Conservation (phyloP, 768 basidiomycete genomes). For the Lenzites betulinus region DNA sequence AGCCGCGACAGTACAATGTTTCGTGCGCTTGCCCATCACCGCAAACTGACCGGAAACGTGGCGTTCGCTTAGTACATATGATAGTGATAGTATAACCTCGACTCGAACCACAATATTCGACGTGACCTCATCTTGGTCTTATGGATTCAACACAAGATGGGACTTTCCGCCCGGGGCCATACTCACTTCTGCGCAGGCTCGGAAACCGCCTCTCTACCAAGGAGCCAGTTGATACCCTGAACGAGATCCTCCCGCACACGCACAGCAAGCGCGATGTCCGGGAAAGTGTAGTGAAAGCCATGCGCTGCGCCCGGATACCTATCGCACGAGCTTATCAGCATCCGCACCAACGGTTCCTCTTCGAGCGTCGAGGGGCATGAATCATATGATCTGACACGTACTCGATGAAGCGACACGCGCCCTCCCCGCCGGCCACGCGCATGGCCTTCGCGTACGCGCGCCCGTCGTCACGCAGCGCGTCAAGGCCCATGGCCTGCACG, state of each 20-base stretch:
- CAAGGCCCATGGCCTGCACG: constrained; percentile 29
- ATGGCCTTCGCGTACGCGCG: constrained; percentile 29
- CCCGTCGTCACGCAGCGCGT: constrained; percentile 34
- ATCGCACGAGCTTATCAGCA: neutral
- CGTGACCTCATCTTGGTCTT: too few relatives aligned
- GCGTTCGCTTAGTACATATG: too few relatives aligned
- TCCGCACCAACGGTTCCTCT: neutral
- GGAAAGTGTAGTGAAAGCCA: constrained; percentile 21
- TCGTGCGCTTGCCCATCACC: too few relatives aligned
- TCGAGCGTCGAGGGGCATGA: too few relatives aligned
- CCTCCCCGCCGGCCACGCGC: constrained; percentile 25
- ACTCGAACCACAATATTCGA: too few relatives aligned
- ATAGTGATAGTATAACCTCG: too few relatives aligned
- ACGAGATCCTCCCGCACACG: constrained; percentile 22
- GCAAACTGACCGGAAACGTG: too few relatives aligned
- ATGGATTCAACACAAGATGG: too few relatives aligned
- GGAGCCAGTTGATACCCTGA: constrained; percentile 26
- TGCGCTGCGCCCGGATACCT: constrained; percentile 33
- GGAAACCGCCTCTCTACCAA: too few relatives aligned
- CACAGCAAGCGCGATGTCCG: constrained; percentile 8
- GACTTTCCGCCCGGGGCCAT: too few relatives aligned
- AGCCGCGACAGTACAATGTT: too few relatives aligned
- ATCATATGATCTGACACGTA: neutral
- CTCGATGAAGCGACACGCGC: constrained; percentile 12
- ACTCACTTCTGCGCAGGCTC: too few relatives aligned